Evolutionary conservation across 176 grass and related monocot species (phyloP).

Genomic region (Oryza glumipatula): DNA sequence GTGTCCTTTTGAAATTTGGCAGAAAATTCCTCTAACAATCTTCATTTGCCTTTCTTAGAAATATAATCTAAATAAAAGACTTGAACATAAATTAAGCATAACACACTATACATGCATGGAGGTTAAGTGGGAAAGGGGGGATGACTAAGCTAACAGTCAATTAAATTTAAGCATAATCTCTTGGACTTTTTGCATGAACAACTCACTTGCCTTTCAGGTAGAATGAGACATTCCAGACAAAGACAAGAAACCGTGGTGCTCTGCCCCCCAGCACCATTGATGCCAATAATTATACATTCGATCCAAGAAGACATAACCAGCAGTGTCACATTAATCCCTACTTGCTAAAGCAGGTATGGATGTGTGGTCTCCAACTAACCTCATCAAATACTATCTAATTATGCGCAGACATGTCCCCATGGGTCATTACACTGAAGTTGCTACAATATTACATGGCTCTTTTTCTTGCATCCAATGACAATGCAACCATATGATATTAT

Average conservation of each 20-base stretch:
- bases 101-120: background rate
- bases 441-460: background rate
- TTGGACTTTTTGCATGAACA: background rate
- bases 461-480: constrained; percentile 23
- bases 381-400: constrained; percentile 7
- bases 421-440: constrained; percentile 10
- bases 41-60: background rate
- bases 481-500: constrained; percentile 31
- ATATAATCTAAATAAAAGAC: background rate
- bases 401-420: constrained; percentile 18
- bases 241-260: constrained; percentile 23
- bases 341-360: constrained; percentile 40
- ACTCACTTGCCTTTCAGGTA: constrained; percentile 17
- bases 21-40: background rate
- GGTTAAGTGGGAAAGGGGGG: constrained; percentile 5
- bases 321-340: constrained; percentile 21
- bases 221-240: background rate
- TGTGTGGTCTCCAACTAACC: constrained; percentile 30
- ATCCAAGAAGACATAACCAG: constrained; percentile 21
- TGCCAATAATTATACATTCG: background rate
- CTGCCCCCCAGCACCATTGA: background rate
- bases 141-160: background rate
- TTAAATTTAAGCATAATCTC: constrained; percentile 9
- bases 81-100: background rate
- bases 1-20: too few species aligned